phyloP scores from a whole-genome alignment of 2,329 filamentous ascomycete species.

The Pseudogymnoascus sp. region DNA sequence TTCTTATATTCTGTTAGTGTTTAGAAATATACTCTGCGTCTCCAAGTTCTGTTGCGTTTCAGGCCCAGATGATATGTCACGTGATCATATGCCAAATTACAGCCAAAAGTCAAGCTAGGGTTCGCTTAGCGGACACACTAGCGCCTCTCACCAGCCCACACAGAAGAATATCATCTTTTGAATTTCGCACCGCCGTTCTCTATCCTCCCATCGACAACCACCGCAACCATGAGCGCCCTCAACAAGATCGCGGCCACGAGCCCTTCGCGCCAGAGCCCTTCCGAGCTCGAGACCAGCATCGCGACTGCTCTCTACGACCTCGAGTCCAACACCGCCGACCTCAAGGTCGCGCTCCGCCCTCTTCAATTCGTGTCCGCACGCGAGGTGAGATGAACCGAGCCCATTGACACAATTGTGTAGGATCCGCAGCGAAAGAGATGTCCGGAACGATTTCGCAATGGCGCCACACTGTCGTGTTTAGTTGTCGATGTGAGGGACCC shows the following conservation, averaged over 20 bases:
- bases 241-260: slow-evolving; percentile 99
- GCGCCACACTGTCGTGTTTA: slow-evolving; percentile 6
- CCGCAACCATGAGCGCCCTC: slow-evolving; percentile 61
- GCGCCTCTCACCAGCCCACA: slow-evolving; percentile 1
- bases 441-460: slow-evolving; percentile 10
- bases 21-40: neutral
- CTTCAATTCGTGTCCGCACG: slow-evolving; percentile 98
- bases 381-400: slow-evolving; percentile 67
- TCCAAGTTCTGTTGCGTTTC: no score
- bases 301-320: slow-evolving; percentile 96
- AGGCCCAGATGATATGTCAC: neutral
- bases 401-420: slow-evolving; percentile 2
- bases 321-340: slow-evolving; percentile 98
- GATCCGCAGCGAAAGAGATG: slow-evolving; percentile 5
- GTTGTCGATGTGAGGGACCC: slow-evolving; percentile 7
- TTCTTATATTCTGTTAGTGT: neutral
- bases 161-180: neutral
- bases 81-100: neutral
- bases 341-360: slow-evolving; percentile 91
- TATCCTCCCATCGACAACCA: slow-evolving; percentile 12
- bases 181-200: slow-evolving; percentile 2
- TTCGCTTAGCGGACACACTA: neutral
- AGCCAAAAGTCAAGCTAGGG: neutral
- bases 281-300: slow-evolving; percentile 95
- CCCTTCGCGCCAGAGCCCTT: slow-evolving; percentile 91